Evolutionary conservation across 805 yeast species (phyloP).

Genomic region (Schwanniomyces polymorphus): DNA sequence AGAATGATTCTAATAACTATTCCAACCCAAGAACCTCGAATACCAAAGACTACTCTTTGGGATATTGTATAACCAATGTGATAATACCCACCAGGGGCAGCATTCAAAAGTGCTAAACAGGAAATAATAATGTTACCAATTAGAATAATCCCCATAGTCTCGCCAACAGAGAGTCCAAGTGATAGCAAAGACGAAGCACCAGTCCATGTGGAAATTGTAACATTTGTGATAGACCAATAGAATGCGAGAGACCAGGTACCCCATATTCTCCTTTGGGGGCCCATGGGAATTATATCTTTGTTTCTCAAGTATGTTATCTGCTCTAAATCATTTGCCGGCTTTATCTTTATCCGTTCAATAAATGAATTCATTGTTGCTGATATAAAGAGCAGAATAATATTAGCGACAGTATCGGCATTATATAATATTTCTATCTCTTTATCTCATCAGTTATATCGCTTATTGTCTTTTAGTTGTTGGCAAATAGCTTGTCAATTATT

Average conservation of each 20-base stretch:
- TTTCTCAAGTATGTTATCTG: slow-evolving; percentile 18
- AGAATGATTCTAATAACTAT: slow-evolving; percentile 44
- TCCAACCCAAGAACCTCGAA: slow-evolving; percentile 45
- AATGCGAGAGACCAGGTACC: slow-evolving; percentile 39
- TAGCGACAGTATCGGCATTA: neutral
- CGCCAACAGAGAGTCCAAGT: slow-evolving; percentile 46
- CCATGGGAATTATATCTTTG: slow-evolving; percentile 46
- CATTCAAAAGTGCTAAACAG: slow-evolving; percentile 43
- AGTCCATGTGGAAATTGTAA: slow-evolving; percentile 41
- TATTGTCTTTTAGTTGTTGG: too few relatives aligned
- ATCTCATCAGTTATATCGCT: too few relatives aligned
- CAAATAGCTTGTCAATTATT: too few relatives aligned
- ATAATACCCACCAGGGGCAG: slow-evolving; percentile 49
- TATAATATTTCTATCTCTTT: too few relatives aligned
- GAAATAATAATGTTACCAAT: slow-evolving; percentile 49
- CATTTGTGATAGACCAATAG: slow-evolving; percentile 47
- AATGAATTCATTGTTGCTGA: neutral
- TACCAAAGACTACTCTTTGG: slow-evolving; percentile 46
- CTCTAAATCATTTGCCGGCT: slow-evolving; percentile 10
- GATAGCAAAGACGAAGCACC: slow-evolving; percentile 46
- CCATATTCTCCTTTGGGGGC: slow-evolving; percentile 48
- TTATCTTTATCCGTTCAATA: neutral
- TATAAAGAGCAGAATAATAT: neutral
- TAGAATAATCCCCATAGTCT: slow-evolving; percentile 44
- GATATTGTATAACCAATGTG: slow-evolving; percentile 51